A percentile compares a stretch with the other conserved stretches of the same genome.
Conservation (phyloP, 768 basidiomycete species). For the Trametes cingulata region DNA sequence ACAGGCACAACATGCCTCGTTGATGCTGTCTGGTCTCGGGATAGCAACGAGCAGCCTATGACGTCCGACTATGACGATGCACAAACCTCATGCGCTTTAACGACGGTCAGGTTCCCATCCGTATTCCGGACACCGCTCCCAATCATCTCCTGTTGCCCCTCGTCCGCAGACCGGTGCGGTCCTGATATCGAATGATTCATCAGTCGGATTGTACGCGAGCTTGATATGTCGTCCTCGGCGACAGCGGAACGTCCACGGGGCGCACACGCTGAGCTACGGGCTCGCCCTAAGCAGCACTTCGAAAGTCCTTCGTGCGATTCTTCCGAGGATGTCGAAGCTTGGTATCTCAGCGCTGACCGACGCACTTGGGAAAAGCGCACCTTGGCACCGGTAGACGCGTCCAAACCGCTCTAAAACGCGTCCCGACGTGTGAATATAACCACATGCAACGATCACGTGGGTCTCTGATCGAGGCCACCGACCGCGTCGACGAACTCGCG, state of each 20-base stretch:
- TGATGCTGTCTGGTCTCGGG: background rate
- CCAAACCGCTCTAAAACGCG: conserved; percentile 12
- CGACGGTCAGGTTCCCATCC: background rate
- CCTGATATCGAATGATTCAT: background rate
- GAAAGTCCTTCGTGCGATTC: conserved; percentile 11
- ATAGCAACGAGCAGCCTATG: conserved; percentile 5
- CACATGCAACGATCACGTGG: conserved; percentile 26
- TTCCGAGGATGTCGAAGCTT: conserved; percentile 10
- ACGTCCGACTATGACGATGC: conserved; percentile 12
- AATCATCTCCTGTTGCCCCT: background rate
- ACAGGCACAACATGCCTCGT: conserved; percentile 8
- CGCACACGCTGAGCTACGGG: background rate
- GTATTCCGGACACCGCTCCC: background rate
- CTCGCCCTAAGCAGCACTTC: conserved; percentile 1
- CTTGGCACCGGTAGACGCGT: conserved; percentile 8
- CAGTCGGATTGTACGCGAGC: background rate
- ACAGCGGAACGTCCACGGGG: conserved; percentile 4
- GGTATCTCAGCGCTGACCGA: conserved; percentile 9
- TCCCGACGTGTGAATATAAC: conserved; percentile 11
- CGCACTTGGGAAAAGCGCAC: conserved; percentile 1
- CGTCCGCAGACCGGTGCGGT: background rate
- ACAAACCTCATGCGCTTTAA: background rate
- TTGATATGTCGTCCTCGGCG: conserved; percentile 1
- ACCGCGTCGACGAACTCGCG: background rate
- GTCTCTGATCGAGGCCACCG: background rate